Conservation (phyloP, 75 land plant genomes). For the Cunninghamia lanceolata region DNA sequence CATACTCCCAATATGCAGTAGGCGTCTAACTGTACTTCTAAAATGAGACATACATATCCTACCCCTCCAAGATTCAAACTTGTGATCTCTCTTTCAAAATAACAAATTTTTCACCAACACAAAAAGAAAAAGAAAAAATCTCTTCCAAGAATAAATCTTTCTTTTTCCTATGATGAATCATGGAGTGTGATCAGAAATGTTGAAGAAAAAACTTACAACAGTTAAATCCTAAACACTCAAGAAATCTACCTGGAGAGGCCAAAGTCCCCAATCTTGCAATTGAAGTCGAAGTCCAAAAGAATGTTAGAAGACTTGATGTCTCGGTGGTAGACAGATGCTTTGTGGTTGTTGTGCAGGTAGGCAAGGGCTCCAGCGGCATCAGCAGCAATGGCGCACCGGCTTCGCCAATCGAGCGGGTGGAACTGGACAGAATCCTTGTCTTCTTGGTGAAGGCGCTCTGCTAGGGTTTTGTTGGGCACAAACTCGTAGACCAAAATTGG, state of each 20-base stretch:
- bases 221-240: too few relatives aligned
- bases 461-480: conserved; percentile 33
- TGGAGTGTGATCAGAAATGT: too few relatives aligned
- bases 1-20: too few relatives aligned
- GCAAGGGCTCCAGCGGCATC: conserved; percentile 22
- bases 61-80: too few relatives aligned
- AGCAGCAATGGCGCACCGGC: conserved; percentile 11
- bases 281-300: conserved; percentile 17
- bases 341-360: conserved; percentile 18
- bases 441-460: conserved; percentile 9
- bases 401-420: conserved; percentile 13
- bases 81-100: too few relatives aligned
- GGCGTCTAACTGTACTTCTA: too few relatives aligned
- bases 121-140: too few relatives aligned
- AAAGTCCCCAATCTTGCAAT: conserved; percentile 21
- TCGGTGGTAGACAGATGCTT: conserved; percentile 21
- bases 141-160: too few relatives aligned
- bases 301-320: conserved; percentile 25
- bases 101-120: too few relatives aligned
- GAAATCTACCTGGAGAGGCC: conserved; percentile 11
- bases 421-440: background rate
- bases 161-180: too few relatives aligned
- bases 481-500: conserved; percentile 31
- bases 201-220: too few relatives aligned
- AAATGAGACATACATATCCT: too few relatives aligned